Evolutionary conservation across 1,284 basidiomycete genomes (phyloP), one percentile per base, ranked within the genome.

Genomic region (Microbotryum saponariae): DNA sequence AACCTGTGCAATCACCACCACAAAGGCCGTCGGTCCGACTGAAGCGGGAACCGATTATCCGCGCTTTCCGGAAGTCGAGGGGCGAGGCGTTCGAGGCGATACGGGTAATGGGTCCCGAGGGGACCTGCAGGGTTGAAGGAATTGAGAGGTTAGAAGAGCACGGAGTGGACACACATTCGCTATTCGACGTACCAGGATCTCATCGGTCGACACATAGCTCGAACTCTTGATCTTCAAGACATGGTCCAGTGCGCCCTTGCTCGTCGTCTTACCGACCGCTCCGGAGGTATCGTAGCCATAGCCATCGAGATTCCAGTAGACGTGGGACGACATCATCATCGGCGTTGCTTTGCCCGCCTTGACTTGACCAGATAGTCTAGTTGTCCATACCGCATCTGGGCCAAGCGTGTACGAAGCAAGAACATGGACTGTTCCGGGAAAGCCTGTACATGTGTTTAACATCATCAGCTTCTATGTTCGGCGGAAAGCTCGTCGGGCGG

Each of bases 11-110:
- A 78, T 79, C 77, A 50, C 76, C 76, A 8, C 79, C 79, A 67
- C 79, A 80, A 63, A 63, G 71, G 10, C 65, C 71, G 21, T 73
- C 73, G 4, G 77, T 79, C 8, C 70, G 72, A 29, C 77, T 75
- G 44, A 80, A 75, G 47, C 72, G 73, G 1, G 59, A 67, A 2
- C 79, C 80, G 54, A 82, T 76, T 8, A 76, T 74, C 58, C 77
- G 78, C 6, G 78, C 75, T 31, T 73, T 70, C 37, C 74, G 74
- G 71, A 82, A 82, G 66, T 82, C 80, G 63, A 79, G 78, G 0
- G 78, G 74, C 2, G 77, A 79, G 14, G 74, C 76, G 25, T 67
- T 67, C 5, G 37, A 42, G 37, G 33, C 27, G 20, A 80, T 76
- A 18, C 73, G 62, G 21, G 69, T 71, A 21, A 81, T 68, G 20